These are phyloP conservation scores for Endoconidiophora polonica DNA, from an alignment of 2,329 filamentous ascomycete genomes.

Conservation along the genomic window DNA sequence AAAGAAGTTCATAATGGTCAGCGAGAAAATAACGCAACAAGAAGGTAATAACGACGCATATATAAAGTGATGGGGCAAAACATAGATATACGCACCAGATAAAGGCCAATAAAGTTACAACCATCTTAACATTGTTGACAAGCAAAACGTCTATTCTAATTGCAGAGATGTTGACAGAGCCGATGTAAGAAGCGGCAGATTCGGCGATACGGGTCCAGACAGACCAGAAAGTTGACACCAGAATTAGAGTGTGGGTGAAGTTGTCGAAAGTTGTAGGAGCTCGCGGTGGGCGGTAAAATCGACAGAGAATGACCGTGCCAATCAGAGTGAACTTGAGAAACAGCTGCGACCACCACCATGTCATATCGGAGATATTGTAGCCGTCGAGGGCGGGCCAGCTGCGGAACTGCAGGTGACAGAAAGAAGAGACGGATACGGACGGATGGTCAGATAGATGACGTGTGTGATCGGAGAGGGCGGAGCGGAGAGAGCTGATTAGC, in stretches of 20 bases:
- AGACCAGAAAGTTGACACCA: conserved; percentile 14
- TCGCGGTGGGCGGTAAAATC: conserved; percentile 14
- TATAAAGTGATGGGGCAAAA: neutral
- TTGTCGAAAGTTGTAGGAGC: conserved; percentile 14
- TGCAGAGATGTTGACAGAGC: conserved; percentile 2
- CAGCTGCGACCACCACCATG: conserved; percentile 12
- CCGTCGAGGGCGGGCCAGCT: too few relatives aligned
- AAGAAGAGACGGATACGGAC: neutral
- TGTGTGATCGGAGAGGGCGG: too few relatives aligned
- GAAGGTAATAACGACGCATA: neutral
- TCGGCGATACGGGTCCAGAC: conserved; percentile 12
- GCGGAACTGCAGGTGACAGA: too few relatives aligned
- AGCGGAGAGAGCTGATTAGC: too few relatives aligned
- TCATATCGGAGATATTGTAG: conserved; percentile 4
- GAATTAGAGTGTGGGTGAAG: conserved; percentile 13
- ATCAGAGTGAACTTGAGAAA: conserved; percentile 14
- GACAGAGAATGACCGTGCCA: conserved; percentile 14
- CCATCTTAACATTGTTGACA: conserved; percentile 14
- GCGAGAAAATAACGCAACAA: neutral
- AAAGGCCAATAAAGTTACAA: conserved; percentile 11
- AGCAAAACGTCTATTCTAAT: conserved; percentile 11
- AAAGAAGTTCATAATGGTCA: neutral
- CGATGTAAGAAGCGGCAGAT: conserved; percentile 8
- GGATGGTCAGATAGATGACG: too few relatives aligned
- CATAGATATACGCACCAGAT: conserved; percentile 10